These are phyloP conservation scores for Mortierella sp. DNA, from an alignment of 371 early-diverging fungal species.

Conservation along the genomic window DNA sequence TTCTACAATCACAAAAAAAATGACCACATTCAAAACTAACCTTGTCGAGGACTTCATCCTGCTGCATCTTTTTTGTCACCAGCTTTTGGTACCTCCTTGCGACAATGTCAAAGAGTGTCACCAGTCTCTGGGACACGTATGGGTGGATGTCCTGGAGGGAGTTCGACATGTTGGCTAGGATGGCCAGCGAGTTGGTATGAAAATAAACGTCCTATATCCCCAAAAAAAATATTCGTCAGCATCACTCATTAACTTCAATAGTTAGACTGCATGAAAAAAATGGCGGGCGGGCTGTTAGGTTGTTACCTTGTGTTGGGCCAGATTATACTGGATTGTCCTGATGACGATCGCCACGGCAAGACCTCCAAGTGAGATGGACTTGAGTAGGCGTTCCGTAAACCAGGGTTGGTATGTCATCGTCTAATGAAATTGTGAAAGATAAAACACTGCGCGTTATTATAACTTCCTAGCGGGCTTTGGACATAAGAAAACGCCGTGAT, in stretches of 20 bases:
- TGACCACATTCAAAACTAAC: conserved; percentile 17
- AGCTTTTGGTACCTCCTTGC: conserved; percentile 76
- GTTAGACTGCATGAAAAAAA: not conserved
- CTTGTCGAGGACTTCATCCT: conserved; percentile 53
- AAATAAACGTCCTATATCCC: conserved; percentile 70
- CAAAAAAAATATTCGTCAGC: not conserved
- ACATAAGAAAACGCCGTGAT: not conserved
- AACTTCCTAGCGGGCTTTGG: not conserved
- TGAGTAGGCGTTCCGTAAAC: conserved; percentile 81
- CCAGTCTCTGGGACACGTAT: conserved; percentile 78
- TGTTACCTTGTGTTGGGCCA: conserved; percentile 76
- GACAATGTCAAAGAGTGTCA: conserved; percentile 79
- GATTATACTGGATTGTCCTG: conserved; percentile 75
- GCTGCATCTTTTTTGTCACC: conserved; percentile 52
- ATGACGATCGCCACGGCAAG: conserved; percentile 74
- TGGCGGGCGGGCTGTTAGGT: too few species aligned
- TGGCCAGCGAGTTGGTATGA: conserved; percentile 78
- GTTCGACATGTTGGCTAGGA: conserved; percentile 77
- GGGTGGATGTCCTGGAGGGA: conserved; percentile 75
- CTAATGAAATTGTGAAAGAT: conserved; percentile 40
- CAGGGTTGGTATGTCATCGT: conserved; percentile 73
- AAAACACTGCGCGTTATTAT: not conserved
- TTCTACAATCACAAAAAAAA: not conserved
- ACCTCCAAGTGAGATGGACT: conserved; percentile 78
- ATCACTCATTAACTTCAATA: not conserved